phyloP scores from a whole-genome alignment of 139 green algal genomes.

The Picochlorum sp. region DNA sequence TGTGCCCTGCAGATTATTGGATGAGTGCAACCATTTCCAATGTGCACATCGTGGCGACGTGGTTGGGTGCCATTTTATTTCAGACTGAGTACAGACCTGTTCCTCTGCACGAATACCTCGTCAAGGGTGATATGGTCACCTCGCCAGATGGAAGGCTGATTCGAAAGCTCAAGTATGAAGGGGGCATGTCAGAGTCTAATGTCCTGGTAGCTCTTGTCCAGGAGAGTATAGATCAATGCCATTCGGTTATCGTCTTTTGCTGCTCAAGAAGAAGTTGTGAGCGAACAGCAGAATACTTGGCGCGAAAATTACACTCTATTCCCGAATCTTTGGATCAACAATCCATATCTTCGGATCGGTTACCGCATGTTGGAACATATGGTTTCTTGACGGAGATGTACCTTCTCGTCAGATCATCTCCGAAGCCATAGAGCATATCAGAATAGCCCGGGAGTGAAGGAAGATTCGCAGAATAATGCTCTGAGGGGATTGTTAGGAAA shows the following conservation, averaged over 20 bases:
- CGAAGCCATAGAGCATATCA: not conserved
- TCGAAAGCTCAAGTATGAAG: conserved; percentile 25
- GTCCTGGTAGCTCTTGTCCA: conserved; percentile 45
- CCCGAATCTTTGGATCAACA: conserved; percentile 22
- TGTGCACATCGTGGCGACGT: conserved; percentile 61
- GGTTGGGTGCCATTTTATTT: conserved; percentile 57
- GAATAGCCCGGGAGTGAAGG: not conserved
- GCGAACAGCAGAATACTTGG: conserved; percentile 11
- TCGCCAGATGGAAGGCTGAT: conserved; percentile 27
- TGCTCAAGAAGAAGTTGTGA: conserved; percentile 48
- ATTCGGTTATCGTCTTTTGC: conserved; percentile 88
- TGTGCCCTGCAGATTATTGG: conserved; percentile 76
- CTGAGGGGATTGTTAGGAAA: conserved; percentile 8
- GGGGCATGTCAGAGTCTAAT: conserved; percentile 40
- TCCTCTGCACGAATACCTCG: conserved; percentile 62
- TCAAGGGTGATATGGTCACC: conserved; percentile 41
- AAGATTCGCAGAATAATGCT: not conserved
- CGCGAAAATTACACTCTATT: conserved; percentile 25
- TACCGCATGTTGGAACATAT: not conserved
- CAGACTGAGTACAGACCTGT: conserved; percentile 81
- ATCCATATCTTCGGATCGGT: not conserved
- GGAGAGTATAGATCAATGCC: too few relatives aligned
- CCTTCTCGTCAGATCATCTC: not conserved
- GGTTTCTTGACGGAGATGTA: not conserved
- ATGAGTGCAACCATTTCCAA: conserved; percentile 96